Evolutionary conservation across 2,329 filamentous ascomycete species (phyloP), one percentile per base, ranked within the genome.

Genomic region (Ceratocystis variospora): DNA sequence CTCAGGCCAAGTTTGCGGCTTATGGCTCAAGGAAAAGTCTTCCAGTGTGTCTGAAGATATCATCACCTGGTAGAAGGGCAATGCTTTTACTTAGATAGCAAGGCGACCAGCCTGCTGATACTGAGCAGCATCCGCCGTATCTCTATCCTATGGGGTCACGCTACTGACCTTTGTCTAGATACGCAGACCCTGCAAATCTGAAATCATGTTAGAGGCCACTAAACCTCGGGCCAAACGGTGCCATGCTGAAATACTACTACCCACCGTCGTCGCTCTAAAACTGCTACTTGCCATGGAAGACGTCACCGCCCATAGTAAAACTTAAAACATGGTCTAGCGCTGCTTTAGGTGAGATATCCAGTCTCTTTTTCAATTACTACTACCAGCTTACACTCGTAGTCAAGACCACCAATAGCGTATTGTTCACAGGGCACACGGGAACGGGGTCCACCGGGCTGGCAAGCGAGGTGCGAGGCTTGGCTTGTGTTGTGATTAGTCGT

Each of bases 371-470:
- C 87, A 69, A 92, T 89, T 7, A 92, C 78, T 46, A 84, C 79
- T 15, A 90, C 86, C 5, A 93, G 80, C 76, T 93, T 89, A 73
- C 87, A 89, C 76, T 93, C 89, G 74, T 92, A 92, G 75, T 92
- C 89, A 19, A 90, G 76, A 55, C 50, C 19, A 0, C 85, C 85
- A n/a, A 78, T 77, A 61, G 79, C 79, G 68, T 86, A 79, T 74
- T 90, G 88, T 0, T 87, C 68, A 88, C 76, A 1, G 75, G 71
- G 25, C 84, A 82, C 45, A 93, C 79, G 1, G 87, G 86, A 64
- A 90, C 86, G 1, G 84, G 78, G 70, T 88, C 85, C 1, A 75
- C 78, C 0, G 87, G 87, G 1, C 87, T 87, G 0, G 81, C 74
- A 28, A 90, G 79, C 0, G 87, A 77, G 1, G 87, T 88, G 5